A percentile compares a stretch with the other conserved stretches of the same genome.
Evolutionary conservation across 2,329 filamentous ascomycete genomes (phyloP).

Genomic region (Gaeumannomyces sp.): DNA sequence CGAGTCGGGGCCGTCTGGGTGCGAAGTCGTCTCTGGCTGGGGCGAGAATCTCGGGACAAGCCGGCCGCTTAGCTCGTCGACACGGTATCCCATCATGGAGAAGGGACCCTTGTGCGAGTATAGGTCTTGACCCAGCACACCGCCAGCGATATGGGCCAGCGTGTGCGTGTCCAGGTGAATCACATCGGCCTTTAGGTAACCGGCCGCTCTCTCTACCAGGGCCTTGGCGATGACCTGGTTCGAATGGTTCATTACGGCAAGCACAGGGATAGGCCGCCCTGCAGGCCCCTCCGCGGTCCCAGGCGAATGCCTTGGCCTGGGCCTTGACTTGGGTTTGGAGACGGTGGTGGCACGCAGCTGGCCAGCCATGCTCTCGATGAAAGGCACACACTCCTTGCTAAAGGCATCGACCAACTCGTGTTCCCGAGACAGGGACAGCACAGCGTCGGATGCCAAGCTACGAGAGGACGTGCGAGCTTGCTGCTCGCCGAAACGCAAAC

Average conservation of each 20-base stretch:
- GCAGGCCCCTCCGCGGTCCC: slow-evolving; percentile 14
- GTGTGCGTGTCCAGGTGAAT: slow-evolving; percentile 63
- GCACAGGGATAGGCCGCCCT: slow-evolving; percentile 27
- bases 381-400: background rate
- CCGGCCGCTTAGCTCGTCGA: slow-evolving; percentile 49
- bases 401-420: background rate
- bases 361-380: slow-evolving; percentile 14
- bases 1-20: slow-evolving; percentile 25
- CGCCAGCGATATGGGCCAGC: slow-evolving; percentile 61
- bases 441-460: background rate
- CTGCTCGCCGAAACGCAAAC: background rate
- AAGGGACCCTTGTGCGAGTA: slow-evolving; percentile 42
- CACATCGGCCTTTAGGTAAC: slow-evolving; percentile 53
- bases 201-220: slow-evolving; percentile 25
- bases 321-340: slow-evolving; percentile 7
- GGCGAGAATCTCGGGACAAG: slow-evolving; percentile 34
- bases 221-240: slow-evolving; percentile 22
- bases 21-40: slow-evolving; percentile 22
- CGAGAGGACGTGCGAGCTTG: background rate
- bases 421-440: background rate
- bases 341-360: slow-evolving; percentile 23
- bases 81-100: slow-evolving; percentile 50
- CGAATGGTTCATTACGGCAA: slow-evolving; percentile 29
- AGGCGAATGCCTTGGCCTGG: slow-evolving; percentile 6
- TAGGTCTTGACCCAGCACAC: slow-evolving; percentile 58